Evolutionary conservation across 2,329 filamentous ascomycete genomes (phyloP).

Genomic region (Helminthosporium solani): DNA sequence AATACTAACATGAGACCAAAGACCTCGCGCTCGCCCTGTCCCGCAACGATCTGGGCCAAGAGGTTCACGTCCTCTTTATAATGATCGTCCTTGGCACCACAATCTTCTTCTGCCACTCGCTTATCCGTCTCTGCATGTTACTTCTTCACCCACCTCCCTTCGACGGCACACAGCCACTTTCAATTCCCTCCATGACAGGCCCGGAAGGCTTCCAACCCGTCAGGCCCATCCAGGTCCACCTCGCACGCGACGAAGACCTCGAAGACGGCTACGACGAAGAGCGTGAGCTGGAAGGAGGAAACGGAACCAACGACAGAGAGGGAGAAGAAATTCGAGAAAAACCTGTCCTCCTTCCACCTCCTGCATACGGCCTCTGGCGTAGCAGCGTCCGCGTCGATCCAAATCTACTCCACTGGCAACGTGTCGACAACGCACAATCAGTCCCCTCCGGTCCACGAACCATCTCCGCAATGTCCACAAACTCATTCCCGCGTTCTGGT

Average conservation of each 20-base stretch:
- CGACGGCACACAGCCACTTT: slow-evolving; percentile 20
- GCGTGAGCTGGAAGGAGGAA: neutral
- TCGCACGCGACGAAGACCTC: slow-evolving; percentile 73
- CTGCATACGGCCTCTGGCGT: slow-evolving; percentile 83
- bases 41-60: slow-evolving; percentile 61
- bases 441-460: neutral
- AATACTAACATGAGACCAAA: slow-evolving; percentile 39
- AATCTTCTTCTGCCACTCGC: slow-evolving; percentile 77
- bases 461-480: neutral
- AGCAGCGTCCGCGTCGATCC: slow-evolving; percentile 81
- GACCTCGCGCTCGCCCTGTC: slow-evolving; percentile 73
- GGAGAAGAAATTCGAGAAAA: slow-evolving; percentile 23
- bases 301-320: neutral
- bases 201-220: slow-evolving; percentile 68
- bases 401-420: slow-evolving; percentile 77
- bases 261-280: slow-evolving; percentile 53
- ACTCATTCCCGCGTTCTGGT: neutral
- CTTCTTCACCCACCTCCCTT: slow-evolving; percentile 50
- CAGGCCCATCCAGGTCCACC: slow-evolving; percentile 73
- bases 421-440: slow-evolving; percentile 43
- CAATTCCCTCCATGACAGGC: slow-evolving; percentile 53
- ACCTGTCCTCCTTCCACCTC: slow-evolving; percentile 54
- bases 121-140: slow-evolving; percentile 72
- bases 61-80: slow-evolving; percentile 78
- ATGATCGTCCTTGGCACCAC: slow-evolving; percentile 72